Base-by-base conservation (phyloP, 2,329 filamentous ascomycete genomes). In the Colletotrichum sp. region DNA sequence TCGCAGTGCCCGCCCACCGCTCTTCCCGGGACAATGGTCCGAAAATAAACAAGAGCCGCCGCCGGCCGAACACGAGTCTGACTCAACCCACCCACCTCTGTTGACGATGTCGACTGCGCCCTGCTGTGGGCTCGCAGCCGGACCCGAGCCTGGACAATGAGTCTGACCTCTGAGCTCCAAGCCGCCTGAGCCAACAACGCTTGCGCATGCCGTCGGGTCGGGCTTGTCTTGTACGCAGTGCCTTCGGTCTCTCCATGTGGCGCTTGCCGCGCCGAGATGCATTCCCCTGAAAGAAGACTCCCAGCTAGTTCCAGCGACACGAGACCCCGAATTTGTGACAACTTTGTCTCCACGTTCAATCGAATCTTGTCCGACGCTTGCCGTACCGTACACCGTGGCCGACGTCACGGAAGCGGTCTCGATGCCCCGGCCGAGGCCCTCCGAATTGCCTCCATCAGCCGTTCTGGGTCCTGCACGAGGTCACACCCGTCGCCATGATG, bases 1-100 rank as follows among this genome's bases (percentile, higher is more conserved):
- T 60, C 34, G 43, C 43, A 52, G 43, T 52, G 43, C n/a, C 43
- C 43, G 43, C 52, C 71, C 64, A 68, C 70, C 70, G 64, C 74
- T 69, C 58, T 66, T 68, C 34, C 56, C 74, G 70, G 74, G 39
- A 69, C 70, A 48, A 73, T 25, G 28, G 32, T 75, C 74, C 74
- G 74, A 75, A 65, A 73, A 73, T 75, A 69, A 74, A 52, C 70
- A 68, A 39, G 65, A 27, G 55, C 70, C 73, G 70, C 74, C 65
- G 70, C 65, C 74, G 58, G 70, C 64, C 58, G 65, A 75, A 75
- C 74, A 65, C 74, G 70, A 75, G 74, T 62, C 73, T 67, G 55
- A 72, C 64, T 61, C 36, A 43, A 70, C 56, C 70, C 60, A 70
- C 56, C 70, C 60, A 71, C 64, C 32, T 48, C 56, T 25, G 39